A percentile compares a stretch with the other conserved stretches of the same genome.
Evolutionary conservation across 257 asterid species (phyloP).

Genomic region (Forsythia suspensa): DNA sequence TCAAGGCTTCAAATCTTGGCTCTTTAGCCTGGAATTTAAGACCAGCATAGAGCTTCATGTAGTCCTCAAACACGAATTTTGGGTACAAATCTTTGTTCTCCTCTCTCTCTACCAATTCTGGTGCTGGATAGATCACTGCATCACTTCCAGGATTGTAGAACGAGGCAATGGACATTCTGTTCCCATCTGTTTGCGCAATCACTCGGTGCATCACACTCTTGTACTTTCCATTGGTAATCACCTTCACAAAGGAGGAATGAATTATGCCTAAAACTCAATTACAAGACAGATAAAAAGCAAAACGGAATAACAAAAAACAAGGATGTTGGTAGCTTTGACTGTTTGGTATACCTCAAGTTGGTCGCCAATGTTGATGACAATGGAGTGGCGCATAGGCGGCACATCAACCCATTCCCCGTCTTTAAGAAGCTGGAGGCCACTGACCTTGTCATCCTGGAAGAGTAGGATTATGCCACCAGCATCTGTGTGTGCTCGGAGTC

Average conservation of each 20-base stretch:
- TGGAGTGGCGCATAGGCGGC: constrained; percentile 75
- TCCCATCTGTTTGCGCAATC: constrained; percentile 58
- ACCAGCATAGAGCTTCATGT: constrained; percentile 68
- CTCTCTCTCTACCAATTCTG: constrained; percentile 48
- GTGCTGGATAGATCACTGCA: constrained; percentile 66
- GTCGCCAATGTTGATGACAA: constrained; percentile 67
- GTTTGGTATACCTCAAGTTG: constrained; percentile 57
- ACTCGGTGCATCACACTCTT: constrained; percentile 66
- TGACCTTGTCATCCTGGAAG: constrained; percentile 76
- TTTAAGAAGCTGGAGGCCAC: constrained; percentile 76
- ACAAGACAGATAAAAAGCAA: no score
- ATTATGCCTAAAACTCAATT: neutral
- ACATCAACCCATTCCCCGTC: constrained; percentile 69
- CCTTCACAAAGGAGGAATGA: constrained; percentile 22
- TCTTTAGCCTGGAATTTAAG: constrained; percentile 78
- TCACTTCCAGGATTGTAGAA: constrained; percentile 71
- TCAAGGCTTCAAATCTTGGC: constrained; percentile 80
- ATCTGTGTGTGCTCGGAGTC: constrained; percentile 80
- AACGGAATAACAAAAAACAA: no score
- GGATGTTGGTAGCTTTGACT: neutral
- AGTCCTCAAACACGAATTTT: constrained; percentile 71
- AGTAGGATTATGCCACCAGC: constrained; percentile 77
- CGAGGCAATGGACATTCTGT: constrained; percentile 64
- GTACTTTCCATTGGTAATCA: constrained; percentile 62
- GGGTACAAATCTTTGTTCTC: constrained; percentile 48